Evolutionary conservation across 192 early-diverging fungal species (phyloP).

Genomic region (Coemansia sp.): DNA sequence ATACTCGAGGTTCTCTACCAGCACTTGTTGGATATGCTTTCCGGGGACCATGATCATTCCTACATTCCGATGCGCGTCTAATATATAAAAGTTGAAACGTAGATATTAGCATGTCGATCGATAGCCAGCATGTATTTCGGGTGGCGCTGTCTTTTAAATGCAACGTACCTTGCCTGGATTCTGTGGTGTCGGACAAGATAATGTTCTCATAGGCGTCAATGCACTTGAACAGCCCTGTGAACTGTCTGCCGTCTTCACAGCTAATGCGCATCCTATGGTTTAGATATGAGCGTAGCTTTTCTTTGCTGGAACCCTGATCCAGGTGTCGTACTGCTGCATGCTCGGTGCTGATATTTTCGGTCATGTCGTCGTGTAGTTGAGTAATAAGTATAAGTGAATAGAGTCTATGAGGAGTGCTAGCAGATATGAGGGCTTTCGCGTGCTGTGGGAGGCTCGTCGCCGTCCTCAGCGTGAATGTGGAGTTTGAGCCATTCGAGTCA

Average conservation of each 20-base stretch:
- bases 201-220: slow-evolving; percentile 42
- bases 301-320: slow-evolving; percentile 16
- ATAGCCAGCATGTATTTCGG: background rate
- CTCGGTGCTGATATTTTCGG: background rate
- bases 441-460: background rate
- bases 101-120: background rate
- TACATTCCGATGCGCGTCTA: slow-evolving; percentile 44
- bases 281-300: slow-evolving; percentile 32
- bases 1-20: slow-evolving; percentile 53
- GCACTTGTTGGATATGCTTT: slow-evolving; percentile 34
- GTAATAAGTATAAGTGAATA: background rate
- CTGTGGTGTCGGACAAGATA: slow-evolving; percentile 45
- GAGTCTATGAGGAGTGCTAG: background rate
- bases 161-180: slow-evolving; percentile 31
- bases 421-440: background rate
- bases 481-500: background rate
- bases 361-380: background rate
- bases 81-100: background rate
- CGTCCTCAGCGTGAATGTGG: background rate
- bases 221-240: slow-evolving; percentile 47
- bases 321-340: background rate
- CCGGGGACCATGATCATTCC: slow-evolving; percentile 59
- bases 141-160: background rate
- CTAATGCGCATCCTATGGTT: slow-evolving; percentile 44
- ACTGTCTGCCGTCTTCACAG: slow-evolving; percentile 39